Evolutionary conservation across 2,329 filamentous ascomycete species (phyloP).

Genomic region (Didymella exigua): DNA sequence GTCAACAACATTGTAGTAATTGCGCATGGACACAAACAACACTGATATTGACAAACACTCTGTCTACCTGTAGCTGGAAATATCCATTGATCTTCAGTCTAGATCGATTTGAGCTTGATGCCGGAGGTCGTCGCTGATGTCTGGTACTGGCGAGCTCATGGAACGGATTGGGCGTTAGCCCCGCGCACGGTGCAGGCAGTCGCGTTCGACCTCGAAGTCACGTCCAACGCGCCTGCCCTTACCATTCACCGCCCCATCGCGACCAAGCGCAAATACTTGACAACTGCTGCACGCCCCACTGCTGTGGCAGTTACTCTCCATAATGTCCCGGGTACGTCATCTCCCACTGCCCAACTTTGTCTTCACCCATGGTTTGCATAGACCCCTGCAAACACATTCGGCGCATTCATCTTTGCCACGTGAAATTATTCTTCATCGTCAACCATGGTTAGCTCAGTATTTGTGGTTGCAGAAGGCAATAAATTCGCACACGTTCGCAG

Average conservation of each 20-base stretch:
- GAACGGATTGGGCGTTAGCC: constrained; percentile 9
- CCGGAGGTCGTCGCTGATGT: not conserved
- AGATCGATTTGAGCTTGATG: not conserved
- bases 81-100: not conserved
- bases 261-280: constrained; percentile 23
- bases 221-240: constrained; percentile 34
- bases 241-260: constrained; percentile 36
- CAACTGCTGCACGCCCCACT: constrained; percentile 19
- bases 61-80: too few species aligned
- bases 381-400: not conserved
- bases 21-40: not conserved
- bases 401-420: not conserved
- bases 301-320: constrained; percentile 23
- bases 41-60: not conserved
- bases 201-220: constrained; percentile 32
- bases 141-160: not conserved
- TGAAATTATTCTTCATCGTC: not conserved
- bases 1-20: not conserved
- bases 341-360: not conserved
- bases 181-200: constrained; percentile 25
- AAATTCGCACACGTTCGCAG: not conserved
- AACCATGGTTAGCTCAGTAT: not conserved
- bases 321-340: constrained; percentile 46
- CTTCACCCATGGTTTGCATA: not conserved
- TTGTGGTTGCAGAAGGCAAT: not conserved